Percentiles rank a stretch among this genome's conserved stretches.
These are phyloP conservation scores for Diplodia corticola DNA, from an alignment of 2,329 filamentous ascomycete genomes.

Conservation along the genomic window DNA sequence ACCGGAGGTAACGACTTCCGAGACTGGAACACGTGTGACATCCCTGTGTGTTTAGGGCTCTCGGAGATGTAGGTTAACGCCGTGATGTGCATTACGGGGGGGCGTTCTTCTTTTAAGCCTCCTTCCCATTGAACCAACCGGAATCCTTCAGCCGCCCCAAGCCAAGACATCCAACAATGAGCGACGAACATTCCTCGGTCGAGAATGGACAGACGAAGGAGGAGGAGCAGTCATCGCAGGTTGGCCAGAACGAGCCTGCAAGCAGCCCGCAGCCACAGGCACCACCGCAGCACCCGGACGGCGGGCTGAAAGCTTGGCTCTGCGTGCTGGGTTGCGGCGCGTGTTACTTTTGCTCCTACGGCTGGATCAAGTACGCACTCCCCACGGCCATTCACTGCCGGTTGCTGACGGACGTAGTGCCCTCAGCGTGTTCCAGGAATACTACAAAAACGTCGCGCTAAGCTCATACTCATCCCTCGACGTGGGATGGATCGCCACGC, in stretches of 20 bases:
- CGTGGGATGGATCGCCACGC: constrained; percentile 51
- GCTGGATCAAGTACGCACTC: not conserved
- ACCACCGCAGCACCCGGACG: not conserved
- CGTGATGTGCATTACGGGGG: not conserved
- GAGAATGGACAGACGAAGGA: not conserved
- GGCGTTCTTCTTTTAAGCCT: not conserved
- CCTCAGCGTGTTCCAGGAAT: constrained; percentile 49
- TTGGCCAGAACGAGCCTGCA: not conserved
- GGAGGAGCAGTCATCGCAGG: not conserved
- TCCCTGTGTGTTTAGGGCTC: not conserved
- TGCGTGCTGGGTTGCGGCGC: constrained; percentile 40
- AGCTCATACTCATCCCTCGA: constrained; percentile 39
- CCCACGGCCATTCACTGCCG: not conserved
- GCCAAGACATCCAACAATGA: not conserved
- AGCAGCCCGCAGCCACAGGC: not conserved
- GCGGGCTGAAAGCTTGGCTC: constrained; percentile 35
- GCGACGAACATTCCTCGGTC: not conserved
- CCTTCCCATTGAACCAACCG: not conserved
- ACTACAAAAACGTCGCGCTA: constrained; percentile 48
- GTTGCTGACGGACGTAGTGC: constrained; percentile 31
- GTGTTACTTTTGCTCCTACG: not conserved
- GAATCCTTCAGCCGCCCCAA: too few species aligned
- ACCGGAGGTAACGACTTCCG: not conserved
- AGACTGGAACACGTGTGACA: not conserved
- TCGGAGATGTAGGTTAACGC: not conserved